These are phyloP conservation scores for Rhamnella rubrinervis DNA, from an alignment of 331 rosid species.

Conservation along the genomic window DNA sequence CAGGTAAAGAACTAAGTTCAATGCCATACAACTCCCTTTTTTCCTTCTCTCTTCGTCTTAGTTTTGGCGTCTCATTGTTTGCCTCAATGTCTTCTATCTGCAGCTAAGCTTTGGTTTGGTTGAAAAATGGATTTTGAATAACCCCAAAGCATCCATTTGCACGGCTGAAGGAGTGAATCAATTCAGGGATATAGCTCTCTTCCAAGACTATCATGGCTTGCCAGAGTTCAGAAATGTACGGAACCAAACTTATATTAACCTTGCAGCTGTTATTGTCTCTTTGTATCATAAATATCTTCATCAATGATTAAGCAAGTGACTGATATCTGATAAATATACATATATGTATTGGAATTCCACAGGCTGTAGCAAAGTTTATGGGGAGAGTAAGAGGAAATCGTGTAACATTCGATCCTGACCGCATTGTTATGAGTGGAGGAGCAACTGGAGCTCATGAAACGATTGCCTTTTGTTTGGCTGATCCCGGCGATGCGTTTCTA, in stretches of 20 bases:
- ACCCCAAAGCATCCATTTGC: slow-evolving; percentile 88
- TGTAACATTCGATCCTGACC: slow-evolving; percentile 67
- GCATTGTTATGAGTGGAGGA: slow-evolving; percentile 93
- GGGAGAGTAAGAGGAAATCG: slow-evolving; percentile 65
- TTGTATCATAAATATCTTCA: neutral
- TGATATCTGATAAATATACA: neutral
- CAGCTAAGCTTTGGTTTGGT: slow-evolving; percentile 69
- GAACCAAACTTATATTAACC: neutral
- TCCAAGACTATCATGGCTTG: slow-evolving; percentile 88
- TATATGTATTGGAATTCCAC: slow-evolving; percentile 11
- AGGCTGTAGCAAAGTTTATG: slow-evolving; percentile 94
- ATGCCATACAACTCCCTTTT: neutral
- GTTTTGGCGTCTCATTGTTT: neutral
- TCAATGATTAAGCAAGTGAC: neutral
- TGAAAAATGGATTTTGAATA: slow-evolving; percentile 58
- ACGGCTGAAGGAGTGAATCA: slow-evolving; percentile 55
- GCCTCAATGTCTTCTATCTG: neutral
- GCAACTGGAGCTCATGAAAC: slow-evolving; percentile 94
- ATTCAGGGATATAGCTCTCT: slow-evolving; percentile 61
- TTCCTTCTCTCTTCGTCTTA: neutral
- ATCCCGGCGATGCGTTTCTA: slow-evolving; percentile 84
- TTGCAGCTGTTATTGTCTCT: too few relatives aligned
- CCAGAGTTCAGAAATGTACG: slow-evolving; percentile 75
- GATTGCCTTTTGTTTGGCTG: slow-evolving; percentile 72
- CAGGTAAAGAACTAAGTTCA: slow-evolving; percentile 40